A percentile compares a stretch with the other conserved stretches of the same genome.
phyloP scores from a whole-genome alignment of 306 rosid genomes.

The Spatholobus suberectus region DNA sequence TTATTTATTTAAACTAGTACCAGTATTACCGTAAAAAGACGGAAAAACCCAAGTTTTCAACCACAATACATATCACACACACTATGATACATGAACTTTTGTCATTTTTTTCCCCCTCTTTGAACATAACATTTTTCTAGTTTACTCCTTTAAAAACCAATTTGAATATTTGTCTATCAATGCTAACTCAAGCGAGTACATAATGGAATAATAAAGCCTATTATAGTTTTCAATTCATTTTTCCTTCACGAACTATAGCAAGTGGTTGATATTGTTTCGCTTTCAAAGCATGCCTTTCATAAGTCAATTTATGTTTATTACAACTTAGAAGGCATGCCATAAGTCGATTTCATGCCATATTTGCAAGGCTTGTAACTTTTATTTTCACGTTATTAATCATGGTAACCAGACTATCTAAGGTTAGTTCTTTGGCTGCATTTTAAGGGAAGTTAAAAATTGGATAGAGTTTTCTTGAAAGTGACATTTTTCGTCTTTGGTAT shows the following conservation, averaged over 20 bases:
- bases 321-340: conserved; percentile 26
- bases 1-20: too few species aligned
- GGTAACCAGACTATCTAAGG: not conserved
- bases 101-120: not conserved
- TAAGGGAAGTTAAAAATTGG: not conserved
- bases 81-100: not conserved
- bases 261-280: conserved; percentile 31
- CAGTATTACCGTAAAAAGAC: not conserved
- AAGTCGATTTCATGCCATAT: conserved; percentile 14
- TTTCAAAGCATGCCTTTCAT: conserved; percentile 24
- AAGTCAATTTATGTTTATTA: conserved; percentile 24
- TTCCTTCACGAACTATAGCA: not conserved
- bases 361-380: conserved; percentile 30
- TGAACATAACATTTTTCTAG: not conserved
- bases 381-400: not conserved
- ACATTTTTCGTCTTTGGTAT: not conserved
- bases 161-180: not conserved
- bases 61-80: not conserved
- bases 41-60: not conserved
- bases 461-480: not conserved
- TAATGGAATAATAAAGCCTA: not conserved
- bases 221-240: not conserved
- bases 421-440: not conserved
- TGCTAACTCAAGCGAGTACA: not conserved
- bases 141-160: not conserved